Percentiles rank a stretch among this genome's conserved stretches.
Conservation (phyloP, 2,329 filamentous ascomycete genomes). For the Mollisiaceae sp. region DNA sequence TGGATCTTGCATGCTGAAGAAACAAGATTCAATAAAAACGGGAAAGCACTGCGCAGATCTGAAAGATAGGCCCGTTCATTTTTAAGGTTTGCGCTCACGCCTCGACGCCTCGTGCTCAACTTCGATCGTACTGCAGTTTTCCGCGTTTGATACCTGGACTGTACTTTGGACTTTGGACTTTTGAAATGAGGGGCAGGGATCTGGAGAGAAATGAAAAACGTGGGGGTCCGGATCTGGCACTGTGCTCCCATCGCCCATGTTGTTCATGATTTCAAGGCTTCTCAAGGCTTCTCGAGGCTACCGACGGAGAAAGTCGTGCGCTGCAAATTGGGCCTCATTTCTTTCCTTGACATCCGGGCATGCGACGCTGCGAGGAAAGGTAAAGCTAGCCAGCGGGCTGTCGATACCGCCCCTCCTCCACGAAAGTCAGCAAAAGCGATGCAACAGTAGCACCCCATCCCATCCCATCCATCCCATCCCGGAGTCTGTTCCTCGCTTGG, state of each 20-base stretch:
- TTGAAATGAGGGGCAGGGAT: no score
- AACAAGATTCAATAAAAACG: conserved; percentile 21
- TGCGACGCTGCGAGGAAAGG: background rate
- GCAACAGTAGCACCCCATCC: background rate
- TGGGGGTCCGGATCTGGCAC: background rate
- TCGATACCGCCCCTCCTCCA: background rate
- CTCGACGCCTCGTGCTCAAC: background rate
- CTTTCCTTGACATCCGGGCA: background rate
- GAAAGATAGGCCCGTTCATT: conserved; percentile 5
- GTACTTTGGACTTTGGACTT: no score
- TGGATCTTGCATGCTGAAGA: conserved; percentile 24
- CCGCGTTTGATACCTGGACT: no score
- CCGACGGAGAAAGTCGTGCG: background rate
- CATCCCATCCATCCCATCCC: background rate
- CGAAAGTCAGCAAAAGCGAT: background rate
- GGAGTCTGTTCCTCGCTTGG: background rate
- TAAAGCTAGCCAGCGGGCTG: background rate
- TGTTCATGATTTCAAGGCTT: background rate
- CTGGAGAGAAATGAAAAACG: background rate
- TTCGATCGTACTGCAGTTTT: background rate
- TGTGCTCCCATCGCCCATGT: background rate
- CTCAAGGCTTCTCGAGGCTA: no score
- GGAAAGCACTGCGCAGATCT: conserved; percentile 19
- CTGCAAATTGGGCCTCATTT: background rate
- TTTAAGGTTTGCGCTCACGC: conserved; percentile 14